Conservation (phyloP, 2,329 filamentous ascomycete genomes). For the Parascedosporium putredinis region DNA sequence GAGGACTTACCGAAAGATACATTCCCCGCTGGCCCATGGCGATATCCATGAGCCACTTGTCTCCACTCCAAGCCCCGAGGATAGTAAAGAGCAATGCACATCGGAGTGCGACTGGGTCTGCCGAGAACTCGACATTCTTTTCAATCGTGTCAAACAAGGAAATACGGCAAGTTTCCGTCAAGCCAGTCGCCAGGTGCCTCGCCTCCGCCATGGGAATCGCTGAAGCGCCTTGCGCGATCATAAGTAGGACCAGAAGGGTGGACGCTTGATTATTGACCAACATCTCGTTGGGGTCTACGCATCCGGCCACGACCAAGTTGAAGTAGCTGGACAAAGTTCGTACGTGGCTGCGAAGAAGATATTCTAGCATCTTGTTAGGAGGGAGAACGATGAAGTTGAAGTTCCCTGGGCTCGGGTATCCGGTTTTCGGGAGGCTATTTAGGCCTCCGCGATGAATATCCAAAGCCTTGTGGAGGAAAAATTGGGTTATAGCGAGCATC, state of each 20-base stretch:
- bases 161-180: slow-evolving; percentile 62
- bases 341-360: slow-evolving; percentile 56
- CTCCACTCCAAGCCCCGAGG: slow-evolving; percentile 61
- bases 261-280: slow-evolving; percentile 56
- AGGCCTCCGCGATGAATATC: slow-evolving; percentile 52
- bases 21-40: slow-evolving; percentile 64
- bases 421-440: slow-evolving; percentile 25
- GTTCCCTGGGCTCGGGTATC: slow-evolving; percentile 34
- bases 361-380: slow-evolving; percentile 54
- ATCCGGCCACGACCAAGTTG: slow-evolving; percentile 47
- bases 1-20: slow-evolving; percentile 52
- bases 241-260: slow-evolving; percentile 55
- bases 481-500: slow-evolving; percentile 61
- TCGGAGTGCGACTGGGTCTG: slow-evolving; percentile 53
- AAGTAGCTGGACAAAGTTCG: slow-evolving; percentile 58
- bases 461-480: slow-evolving; percentile 59
- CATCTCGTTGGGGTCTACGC: slow-evolving; percentile 56
- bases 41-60: slow-evolving; percentile 71
- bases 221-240: slow-evolving; percentile 62
- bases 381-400: slow-evolving; percentile 58
- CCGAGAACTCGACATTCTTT: slow-evolving; percentile 58
- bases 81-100: slow-evolving; percentile 58
- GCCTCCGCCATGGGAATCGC: slow-evolving; percentile 56
- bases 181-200: slow-evolving; percentile 52
- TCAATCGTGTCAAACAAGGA: slow-evolving; percentile 63